Evolutionary conservation across 768 basidiomycete species (phyloP), one percentile per base, ranked within the genome.

Genomic region (Termitomyces sp.): DNA sequence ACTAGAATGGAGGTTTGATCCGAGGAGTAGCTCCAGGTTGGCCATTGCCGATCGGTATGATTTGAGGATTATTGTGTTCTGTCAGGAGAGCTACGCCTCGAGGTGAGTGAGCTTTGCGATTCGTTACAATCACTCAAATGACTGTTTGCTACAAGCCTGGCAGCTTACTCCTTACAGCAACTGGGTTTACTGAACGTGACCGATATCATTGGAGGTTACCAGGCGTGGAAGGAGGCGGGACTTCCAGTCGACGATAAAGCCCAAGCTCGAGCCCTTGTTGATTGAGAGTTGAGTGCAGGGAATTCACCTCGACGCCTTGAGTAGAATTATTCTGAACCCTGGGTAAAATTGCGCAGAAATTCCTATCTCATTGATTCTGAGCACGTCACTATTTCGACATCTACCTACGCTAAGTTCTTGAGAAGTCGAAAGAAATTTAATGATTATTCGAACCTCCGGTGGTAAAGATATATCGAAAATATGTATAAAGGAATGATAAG

Each of bases 1-100:
- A 5, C 76, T 92, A 52, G 90, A 92, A 67, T 90, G 88, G 88
- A 79, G 82, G 23, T 85, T 92, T 61, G 89, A 92, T 68, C 90
- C 89, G 4, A 76, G 87, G 54, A 77, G 72, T 61, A 73, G 78
- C 6, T 73, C 79, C 12, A 75, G 85, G 34, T 70, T 91, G 52
- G 70, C 79, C 1, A 83, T 91, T 60, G 89, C 82, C 23, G 84
- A 89, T 70, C 73, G 88, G 54, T 91, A 88, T 62, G 90, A 91
- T 71, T 65, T 91, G 39, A 71, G 86, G 45, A 77, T 89, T 30
- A 88, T 92, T 59, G 70, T 92, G 10, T 83, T 91, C 62, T 88
- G 86, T 67, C 82, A 86, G 65, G 88, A 89, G 49, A 88, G 90
- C 2, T 79, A 83, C 64, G 77, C 87, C 16, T 86, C 84, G 17